Evolutionary conservation across 2,329 filamentous ascomycete species (phyloP), one percentile per base, ranked within the genome.

Genomic region (Nigrograna mackinnonii): DNA sequence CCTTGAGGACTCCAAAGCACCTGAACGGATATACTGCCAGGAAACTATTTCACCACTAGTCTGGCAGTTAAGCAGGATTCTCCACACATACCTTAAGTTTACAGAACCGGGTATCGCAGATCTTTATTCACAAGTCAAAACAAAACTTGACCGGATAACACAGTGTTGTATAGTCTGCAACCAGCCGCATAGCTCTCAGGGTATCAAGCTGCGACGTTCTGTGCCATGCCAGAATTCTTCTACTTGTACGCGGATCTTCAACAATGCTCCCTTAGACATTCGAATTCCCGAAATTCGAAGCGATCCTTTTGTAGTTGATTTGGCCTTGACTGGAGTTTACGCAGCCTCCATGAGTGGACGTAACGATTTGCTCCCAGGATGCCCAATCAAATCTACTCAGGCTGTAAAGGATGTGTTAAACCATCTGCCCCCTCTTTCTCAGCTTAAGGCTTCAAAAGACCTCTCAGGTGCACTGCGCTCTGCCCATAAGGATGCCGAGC

Each of bases 281-380:
- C 58, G 56, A 12, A 51, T 66, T 4, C 57, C 62, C 6, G 64
- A 67, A 44, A 46, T 67, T 3, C 52, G 54, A 14, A 50, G 48
- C 9, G 62, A 67, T 39, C 52, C 48, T 6, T 59, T 60, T 18
- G 54, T 52, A 7, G 55, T 64, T n/a, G 63, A 67, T 33, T 37
- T 62, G 20, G 39, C 66, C 7, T 47, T 66, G 3, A 54, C 52
- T 3, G 50, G 49, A 2, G 49, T 66, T 16, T 64, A 62, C 39
- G 54, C 49, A 11, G 58, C 57, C 12, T 58, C 62, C 7, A 47
- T 49, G 41, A 40, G 44, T 22, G 40, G 35, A 5, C 44, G 45
- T 4, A 19, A 45, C 1, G 52, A 60, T n/a, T 52, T 68, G 4
- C 54, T 68, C 5, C 59, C 55, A 2, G 45, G 47, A 6, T 66